Base-by-base conservation (phyloP, 1,284 basidiomycete genomes). In the Volvariella volvacea region DNA sequence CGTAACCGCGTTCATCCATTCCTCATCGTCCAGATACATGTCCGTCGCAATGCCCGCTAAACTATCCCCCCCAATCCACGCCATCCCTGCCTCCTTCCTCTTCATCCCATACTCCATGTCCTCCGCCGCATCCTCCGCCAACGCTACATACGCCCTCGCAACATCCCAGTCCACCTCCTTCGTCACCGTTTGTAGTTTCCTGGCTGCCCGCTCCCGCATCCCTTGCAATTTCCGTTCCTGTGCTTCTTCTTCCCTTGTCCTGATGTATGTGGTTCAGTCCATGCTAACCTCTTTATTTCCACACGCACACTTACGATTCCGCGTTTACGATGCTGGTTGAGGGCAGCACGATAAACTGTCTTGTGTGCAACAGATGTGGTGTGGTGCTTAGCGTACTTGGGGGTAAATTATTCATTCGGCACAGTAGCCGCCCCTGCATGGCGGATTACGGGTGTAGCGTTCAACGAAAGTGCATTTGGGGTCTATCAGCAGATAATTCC, bases 321-420 rank as follows among this genome's bases (percentile, higher is more conserved):
- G 8, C 20, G n/a, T n/a, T n/a, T n/a, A n/a, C n/a, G 17, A 37
- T 22, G 21, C 12, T 10, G 21, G 15, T 16, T 9, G 12, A 10
- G 9, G 83, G 43, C 78, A 72, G 17, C 20, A 67, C 55, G 45
- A 88, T 60, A 51, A 67, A 74, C 1, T 68, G 65, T 14, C 83
- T 76, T 0, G 85, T 88, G 59, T 88, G 85, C 3, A 88, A 65
- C 14, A 88, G 64, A 53, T 87, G 83, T 2, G 86, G 85, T 0
- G 78, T 86, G 0, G 80, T 86, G 41, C 66, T 76, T 14, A 88
- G 64, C 1, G 83, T 80, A 52, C 74, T 82, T 1, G 68, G 61
- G 0, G 84, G 80, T 4, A 89, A 70, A 40, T 71, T 73, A 55
- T 88, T 89, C 16, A 84, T 59, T 15, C 64, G 71, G 56, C 83